Conservation (phyloP, 257 asterid genomes). For the Primulina tabacum region DNA sequence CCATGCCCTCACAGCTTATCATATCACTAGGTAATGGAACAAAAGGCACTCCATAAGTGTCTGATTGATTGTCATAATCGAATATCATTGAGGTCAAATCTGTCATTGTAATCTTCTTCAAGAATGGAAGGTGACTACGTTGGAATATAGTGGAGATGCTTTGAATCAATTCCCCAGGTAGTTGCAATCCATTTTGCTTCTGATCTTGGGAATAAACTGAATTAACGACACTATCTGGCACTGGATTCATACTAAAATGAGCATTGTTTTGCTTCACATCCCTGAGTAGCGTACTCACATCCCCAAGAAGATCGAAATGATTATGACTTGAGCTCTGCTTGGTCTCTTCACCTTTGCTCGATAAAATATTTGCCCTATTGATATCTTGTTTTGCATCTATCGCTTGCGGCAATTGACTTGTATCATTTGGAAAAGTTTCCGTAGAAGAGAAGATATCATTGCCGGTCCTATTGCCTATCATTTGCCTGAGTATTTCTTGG, state of each 20-base stretch:
- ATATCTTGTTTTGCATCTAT: constrained; percentile 35
- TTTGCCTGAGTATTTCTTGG: constrained; percentile 81
- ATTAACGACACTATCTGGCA: constrained; percentile 41
- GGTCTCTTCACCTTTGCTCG: constrained; percentile 39
- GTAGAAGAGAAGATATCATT: constrained; percentile 34
- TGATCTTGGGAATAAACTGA: constrained; percentile 39
- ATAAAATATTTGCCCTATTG: constrained; percentile 30
- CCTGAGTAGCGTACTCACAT: constrained; percentile 62
- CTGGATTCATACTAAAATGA: constrained; percentile 38
- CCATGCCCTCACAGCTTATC: constrained; percentile 98
- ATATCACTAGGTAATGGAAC: constrained; percentile 83
- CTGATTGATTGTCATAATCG: constrained; percentile 83
- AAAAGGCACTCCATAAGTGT: constrained; percentile 90
- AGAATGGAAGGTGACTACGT: constrained; percentile 80
- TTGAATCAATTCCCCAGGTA: constrained; percentile 78
- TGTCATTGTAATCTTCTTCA: constrained; percentile 63
- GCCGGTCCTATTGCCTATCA: constrained; percentile 57
- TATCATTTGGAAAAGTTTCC: constrained; percentile 34
- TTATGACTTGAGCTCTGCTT: constrained; percentile 55
- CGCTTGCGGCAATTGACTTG: constrained; percentile 31
- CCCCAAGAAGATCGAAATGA: constrained; percentile 71
- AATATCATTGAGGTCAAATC: constrained; percentile 66
- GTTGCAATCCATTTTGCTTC: constrained; percentile 50
- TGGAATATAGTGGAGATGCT: constrained; percentile 63
- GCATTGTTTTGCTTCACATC: constrained; percentile 60